Base-by-base conservation (phyloP, 2,329 filamentous ascomycete species). In the Boeremia lycopersici region DNA sequence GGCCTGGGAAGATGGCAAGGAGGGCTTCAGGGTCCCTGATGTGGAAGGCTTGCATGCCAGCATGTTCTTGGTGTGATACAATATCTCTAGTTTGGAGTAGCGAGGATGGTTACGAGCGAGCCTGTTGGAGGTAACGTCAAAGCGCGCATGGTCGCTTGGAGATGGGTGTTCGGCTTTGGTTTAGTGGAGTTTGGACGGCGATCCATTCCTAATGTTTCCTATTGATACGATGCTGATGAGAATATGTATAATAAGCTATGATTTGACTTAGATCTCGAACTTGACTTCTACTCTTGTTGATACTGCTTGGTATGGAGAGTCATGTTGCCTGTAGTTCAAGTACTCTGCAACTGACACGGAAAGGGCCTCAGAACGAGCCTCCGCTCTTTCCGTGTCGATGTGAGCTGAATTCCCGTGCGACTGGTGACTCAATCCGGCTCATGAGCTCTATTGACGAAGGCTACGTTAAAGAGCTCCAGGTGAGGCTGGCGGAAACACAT, bases 1-100 rank as follows among this genome's bases (percentile, higher is more conserved):
- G 1, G 69, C 61, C 2, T 71, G 67, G 66, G 67, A 60, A 34
- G 57, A 61, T 12, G 54, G 57, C 0, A 59, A 68, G 36, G 34
- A 33, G 1, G 67, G 63, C 2, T 67, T 64, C 33, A 55, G 53
- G 19, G 53, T 70, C 1, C 53, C 54, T 1, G 55, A 60, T 17
- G 1, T 60, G 11, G 49, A 53, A 0, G 30, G 17, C 2, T 15
- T 58, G 46, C 46, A 47, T 0, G 60, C 54, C 38, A 53, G 46
- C 38, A 57, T 64, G 41, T 26, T 62, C n/a, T 30, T 57, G 8
- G 41, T 50, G 5, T 55, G 41, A 55, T 4, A 10, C 15, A 5
- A 6, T n/a, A n/a, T 6, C 3, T 13, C 25, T 3, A n/a, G 2
- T 26, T 41, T 17, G 13, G 17, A 36, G 33, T 23, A 23, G 19